Conservation (phyloP, 225 moss, liverwort and hornwort genomes). For the Sphagnum contortum region DNA sequence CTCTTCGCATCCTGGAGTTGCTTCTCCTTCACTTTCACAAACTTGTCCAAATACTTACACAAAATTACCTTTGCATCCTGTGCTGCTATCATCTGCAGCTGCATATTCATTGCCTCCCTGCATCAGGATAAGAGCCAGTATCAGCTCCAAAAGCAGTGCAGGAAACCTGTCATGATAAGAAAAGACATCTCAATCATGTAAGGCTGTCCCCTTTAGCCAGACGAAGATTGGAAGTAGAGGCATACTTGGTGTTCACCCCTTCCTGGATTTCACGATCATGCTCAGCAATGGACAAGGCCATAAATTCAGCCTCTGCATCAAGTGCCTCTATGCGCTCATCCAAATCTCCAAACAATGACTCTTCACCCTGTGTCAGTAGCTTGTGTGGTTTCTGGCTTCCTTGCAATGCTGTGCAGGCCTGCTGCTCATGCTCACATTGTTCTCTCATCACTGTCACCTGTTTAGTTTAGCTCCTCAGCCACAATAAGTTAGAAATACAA, state of each 20-base stretch:
- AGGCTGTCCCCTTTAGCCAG: no score
- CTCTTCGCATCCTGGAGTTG: slow-evolving; percentile 62
- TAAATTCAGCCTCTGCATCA: slow-evolving; percentile 68
- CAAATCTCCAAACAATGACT: slow-evolving; percentile 36
- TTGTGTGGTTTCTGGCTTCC: slow-evolving; percentile 46
- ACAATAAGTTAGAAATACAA: no score
- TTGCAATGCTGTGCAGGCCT: slow-evolving; percentile 40
- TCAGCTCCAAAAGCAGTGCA: background rate
- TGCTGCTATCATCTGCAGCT: slow-evolving; percentile 48
- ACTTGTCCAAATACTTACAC: slow-evolving; percentile 61
- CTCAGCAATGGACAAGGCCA: slow-evolving; percentile 58
- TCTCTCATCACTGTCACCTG: slow-evolving; percentile 36
- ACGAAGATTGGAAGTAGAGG: no score
- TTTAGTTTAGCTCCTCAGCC: no score
- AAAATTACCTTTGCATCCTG: slow-evolving; percentile 59
- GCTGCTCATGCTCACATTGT: slow-evolving; percentile 42
- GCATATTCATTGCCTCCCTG: slow-evolving; percentile 62
- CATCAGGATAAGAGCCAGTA: background rate
- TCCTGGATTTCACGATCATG: slow-evolving; percentile 63
- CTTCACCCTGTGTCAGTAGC: slow-evolving; percentile 34
- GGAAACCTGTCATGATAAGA: background rate
- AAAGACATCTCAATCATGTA: no score
- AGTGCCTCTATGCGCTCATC: slow-evolving; percentile 80
- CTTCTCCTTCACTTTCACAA: slow-evolving; percentile 58
- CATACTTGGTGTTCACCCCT: slow-evolving; percentile 42